phyloP scores from a whole-genome alignment of 2,329 filamentous ascomycete species.

The Fusarium multiceps region DNA sequence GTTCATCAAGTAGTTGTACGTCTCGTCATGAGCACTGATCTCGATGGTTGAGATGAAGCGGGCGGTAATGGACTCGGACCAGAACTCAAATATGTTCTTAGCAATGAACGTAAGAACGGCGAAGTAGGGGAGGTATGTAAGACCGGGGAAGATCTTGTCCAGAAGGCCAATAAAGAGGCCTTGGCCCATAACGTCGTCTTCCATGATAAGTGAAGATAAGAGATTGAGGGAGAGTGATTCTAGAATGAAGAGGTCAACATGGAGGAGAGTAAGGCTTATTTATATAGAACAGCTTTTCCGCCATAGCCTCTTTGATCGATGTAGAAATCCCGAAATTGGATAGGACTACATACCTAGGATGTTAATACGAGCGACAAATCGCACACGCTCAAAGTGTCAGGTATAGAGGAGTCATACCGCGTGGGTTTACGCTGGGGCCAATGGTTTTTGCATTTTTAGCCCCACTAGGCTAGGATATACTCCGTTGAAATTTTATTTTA shows the following conservation, averaged over 20 bases:
- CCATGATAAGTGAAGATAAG: not conserved
- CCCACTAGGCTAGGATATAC: too few relatives aligned
- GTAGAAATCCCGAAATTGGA: too few relatives aligned
- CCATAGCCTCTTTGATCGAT: rapidly evolving
- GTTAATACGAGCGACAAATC: too few relatives aligned
- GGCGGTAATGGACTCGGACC: not conserved
- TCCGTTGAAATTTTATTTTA: too few relatives aligned
- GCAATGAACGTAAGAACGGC: slow-evolving; percentile 6
- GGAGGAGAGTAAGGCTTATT: not conserved
- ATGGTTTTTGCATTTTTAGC: too few relatives aligned
- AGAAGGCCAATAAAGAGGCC: not conserved
- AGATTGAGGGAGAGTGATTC: rapidly evolving
- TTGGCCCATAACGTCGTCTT: not conserved
- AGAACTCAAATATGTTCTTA: slow-evolving; percentile 4
- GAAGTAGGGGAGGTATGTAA: not conserved
- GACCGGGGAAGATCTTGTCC: slow-evolving; percentile 2
- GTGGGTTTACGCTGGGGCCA: too few relatives aligned
- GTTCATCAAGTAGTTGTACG: slow-evolving; percentile 29
- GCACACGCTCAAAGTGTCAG: too few relatives aligned
- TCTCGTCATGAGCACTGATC: slow-evolving; percentile 24
- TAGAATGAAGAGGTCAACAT: not conserved
- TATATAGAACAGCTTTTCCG: not conserved
- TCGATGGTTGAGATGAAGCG: slow-evolving; percentile 29
- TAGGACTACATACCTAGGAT: not conserved
- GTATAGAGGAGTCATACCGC: too few relatives aligned